These are phyloP conservation scores for Barbarea vulgaris DNA, from an alignment of 345 rosid genomes.

Conservation along the genomic window DNA sequence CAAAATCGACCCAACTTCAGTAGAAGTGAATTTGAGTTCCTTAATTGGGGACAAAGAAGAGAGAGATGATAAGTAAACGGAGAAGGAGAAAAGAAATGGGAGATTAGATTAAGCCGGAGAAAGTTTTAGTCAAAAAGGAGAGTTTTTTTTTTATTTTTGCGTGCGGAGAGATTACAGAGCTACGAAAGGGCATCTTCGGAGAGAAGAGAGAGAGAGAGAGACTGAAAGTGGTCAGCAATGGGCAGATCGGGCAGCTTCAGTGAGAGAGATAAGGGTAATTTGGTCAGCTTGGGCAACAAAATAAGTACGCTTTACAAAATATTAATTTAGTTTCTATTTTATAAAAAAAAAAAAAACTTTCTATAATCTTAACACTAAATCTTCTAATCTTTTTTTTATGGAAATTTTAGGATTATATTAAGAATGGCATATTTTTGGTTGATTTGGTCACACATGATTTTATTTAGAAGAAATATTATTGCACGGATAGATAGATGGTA, in stretches of 20 bases:
- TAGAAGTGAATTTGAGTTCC: constrained; percentile 29
- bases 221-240: constrained; percentile 57
- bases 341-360: background rate
- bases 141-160: constrained; percentile 31
- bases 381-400: background rate
- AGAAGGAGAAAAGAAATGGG: background rate
- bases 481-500: background rate
- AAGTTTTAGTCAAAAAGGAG: constrained; percentile 54
- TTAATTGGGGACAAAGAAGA: constrained; percentile 29
- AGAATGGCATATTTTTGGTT: background rate
- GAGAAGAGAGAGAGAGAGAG: constrained; percentile 43
- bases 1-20: constrained; percentile 16
- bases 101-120: constrained; percentile 23
- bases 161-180: constrained; percentile 31
- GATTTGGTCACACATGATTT: background rate
- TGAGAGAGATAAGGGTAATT: constrained; percentile 35
- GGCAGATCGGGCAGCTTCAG: constrained; percentile 70
- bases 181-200: constrained; percentile 36
- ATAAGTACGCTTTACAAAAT: constrained; percentile 4
- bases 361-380: background rate
- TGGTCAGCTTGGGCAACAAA: constrained; percentile 63
- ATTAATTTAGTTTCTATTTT: background rate
- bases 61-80: constrained; percentile 11
- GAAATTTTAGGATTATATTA: no score
- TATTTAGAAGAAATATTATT: background rate